phyloP scores from a whole-genome alignment of 2,329 filamentous ascomycete species.

The Arthrobotrys iridis region DNA sequence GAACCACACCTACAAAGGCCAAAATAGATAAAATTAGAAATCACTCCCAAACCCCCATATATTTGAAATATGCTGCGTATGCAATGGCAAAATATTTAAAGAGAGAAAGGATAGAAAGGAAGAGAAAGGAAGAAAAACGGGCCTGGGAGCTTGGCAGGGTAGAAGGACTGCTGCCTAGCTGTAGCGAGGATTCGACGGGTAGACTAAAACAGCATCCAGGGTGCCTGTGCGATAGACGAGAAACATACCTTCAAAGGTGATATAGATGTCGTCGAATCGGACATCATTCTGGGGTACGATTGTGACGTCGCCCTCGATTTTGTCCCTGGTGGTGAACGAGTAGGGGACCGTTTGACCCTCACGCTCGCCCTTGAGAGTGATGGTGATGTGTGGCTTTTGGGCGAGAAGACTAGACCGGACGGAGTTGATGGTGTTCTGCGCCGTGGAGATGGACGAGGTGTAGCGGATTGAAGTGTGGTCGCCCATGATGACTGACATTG shows the following conservation, averaged over 20 bases:
- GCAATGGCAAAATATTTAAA: too few species aligned
- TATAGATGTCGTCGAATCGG: constrained; percentile 69
- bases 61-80: background rate
- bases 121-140: background rate
- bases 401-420: constrained; percentile 28
- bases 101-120: background rate
- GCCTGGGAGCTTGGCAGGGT: constrained; percentile 12
- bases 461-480: constrained; percentile 51
- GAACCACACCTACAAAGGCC: constrained; percentile 54
- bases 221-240: constrained; percentile 36
- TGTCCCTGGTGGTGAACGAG: constrained; percentile 67
- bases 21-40: background rate
- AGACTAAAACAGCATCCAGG: constrained; percentile 41
- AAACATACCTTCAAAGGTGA: constrained; percentile 68
- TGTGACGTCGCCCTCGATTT: constrained; percentile 67
- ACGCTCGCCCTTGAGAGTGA: constrained; percentile 55
- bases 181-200: constrained; percentile 46
- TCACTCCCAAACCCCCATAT: constrained; percentile 15
- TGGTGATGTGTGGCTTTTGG: constrained; percentile 53
- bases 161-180: constrained; percentile 50
- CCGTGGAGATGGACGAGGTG: constrained; percentile 30
- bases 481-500: constrained; percentile 21
- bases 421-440: constrained; percentile 34
- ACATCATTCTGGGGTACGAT: constrained; percentile 67
- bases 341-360: constrained; percentile 43